Evolutionary conservation across 768 basidiomycete genomes (phyloP).

Genomic region (Daedaleopsis nitida): DNA sequence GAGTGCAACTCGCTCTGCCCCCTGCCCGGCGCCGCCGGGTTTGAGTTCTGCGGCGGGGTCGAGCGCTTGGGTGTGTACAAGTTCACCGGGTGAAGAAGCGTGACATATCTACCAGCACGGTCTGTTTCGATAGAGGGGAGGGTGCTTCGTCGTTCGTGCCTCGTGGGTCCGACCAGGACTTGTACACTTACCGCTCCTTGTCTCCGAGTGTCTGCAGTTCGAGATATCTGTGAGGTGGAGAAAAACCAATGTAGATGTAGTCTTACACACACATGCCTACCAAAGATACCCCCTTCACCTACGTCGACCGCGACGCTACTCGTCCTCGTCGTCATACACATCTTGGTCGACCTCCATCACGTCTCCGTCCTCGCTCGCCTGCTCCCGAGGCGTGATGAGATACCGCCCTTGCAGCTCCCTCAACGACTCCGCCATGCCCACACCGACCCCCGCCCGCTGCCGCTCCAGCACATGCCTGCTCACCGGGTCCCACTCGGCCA

Average conservation of each 20-base stretch:
- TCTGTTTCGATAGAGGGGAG: background rate
- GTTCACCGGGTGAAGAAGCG: background rate
- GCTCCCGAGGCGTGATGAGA: slow-evolving; percentile 11
- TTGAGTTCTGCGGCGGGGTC: slow-evolving; percentile 15
- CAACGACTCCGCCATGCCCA: slow-evolving; percentile 17
- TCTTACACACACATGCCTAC: background rate
- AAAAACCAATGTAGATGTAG: background rate
- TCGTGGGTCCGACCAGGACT: background rate
- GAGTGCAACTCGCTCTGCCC: slow-evolving; percentile 17
- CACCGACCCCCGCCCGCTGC: slow-evolving; percentile 18
- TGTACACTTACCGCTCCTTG: background rate
- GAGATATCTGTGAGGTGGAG: background rate
- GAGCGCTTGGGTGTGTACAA: slow-evolving; percentile 12
- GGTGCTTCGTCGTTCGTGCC: background rate
- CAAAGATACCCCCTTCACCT: background rate
- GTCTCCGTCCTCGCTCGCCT: slow-evolving; percentile 23
- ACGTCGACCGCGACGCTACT: background rate
- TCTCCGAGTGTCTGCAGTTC: background rate
- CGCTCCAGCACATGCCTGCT: slow-evolving; percentile 19
- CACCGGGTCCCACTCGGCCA: slow-evolving; percentile 38
- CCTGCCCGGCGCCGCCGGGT: slow-evolving; percentile 10
- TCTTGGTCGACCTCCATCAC: slow-evolving; percentile 9
- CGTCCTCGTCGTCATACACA: slow-evolving; percentile 12
- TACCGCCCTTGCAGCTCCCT: slow-evolving; percentile 8
- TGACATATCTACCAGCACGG: background rate